Conservation (phyloP, 768 basidiomycete species). For the Boletus sensibilis region DNA sequence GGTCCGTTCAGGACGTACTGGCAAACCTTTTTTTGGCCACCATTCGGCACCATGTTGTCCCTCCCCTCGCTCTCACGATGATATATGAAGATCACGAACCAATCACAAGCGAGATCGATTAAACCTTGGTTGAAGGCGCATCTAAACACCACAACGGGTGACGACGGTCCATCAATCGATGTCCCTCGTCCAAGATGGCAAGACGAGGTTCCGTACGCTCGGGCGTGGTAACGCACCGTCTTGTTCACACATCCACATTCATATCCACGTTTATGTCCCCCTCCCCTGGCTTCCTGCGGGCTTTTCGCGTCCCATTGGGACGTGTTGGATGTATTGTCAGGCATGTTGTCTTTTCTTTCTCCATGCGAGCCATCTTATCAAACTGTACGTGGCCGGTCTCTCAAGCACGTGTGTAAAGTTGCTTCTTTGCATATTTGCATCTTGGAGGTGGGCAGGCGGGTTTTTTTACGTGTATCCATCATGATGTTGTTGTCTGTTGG, state of each 20-base stretch:
- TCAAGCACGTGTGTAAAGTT: background rate
- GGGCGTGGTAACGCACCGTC: background rate
- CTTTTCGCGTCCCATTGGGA: background rate
- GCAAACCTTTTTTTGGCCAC: conserved; percentile 4
- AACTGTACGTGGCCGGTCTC: background rate
- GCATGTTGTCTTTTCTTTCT: background rate
- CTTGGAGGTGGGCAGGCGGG: background rate
- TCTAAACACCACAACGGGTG: conserved; percentile 4
- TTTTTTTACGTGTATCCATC: conserved; percentile 6
- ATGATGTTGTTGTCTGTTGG: background rate
- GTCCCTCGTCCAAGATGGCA: conserved; percentile 1
- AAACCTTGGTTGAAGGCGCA: conserved; percentile 15
- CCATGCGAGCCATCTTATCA: background rate
- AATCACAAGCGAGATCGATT: conserved; percentile 15
- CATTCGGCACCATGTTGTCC: conserved; percentile 9
- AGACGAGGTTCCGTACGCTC: background rate
- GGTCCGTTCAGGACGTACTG: background rate
- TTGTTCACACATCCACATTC: background rate
- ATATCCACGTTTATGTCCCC: background rate
- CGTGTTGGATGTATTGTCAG: background rate
- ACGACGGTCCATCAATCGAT: conserved; percentile 8
- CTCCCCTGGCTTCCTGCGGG: background rate
- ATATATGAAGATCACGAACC: background rate
- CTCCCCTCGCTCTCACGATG: conserved; percentile 14
- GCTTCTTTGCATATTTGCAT: background rate